phyloP scores from a whole-genome alignment of 2,329 filamentous ascomycete genomes.

The Septoria linicola region DNA sequence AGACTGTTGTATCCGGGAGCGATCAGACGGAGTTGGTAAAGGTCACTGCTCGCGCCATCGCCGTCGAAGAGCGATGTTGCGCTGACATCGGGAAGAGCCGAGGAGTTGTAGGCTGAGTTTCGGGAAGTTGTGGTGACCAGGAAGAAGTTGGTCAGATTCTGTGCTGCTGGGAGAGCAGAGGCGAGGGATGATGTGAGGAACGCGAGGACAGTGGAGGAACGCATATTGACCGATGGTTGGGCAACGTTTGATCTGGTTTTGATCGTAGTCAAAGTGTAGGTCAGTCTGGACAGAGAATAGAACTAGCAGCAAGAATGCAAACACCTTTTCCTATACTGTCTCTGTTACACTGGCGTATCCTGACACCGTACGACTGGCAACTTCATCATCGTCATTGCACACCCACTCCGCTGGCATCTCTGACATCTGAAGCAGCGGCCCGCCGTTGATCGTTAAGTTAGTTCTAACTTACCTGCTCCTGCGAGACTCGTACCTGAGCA shows the following conservation, averaged over 20 bases:
- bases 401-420: too few relatives aligned
- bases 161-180: slow-evolving; percentile 4
- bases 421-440: too few relatives aligned
- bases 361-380: not conserved
- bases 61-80: slow-evolving; percentile 44
- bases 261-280: not conserved
- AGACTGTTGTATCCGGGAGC: slow-evolving; percentile 42
- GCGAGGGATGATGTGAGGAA: slow-evolving; percentile 18
- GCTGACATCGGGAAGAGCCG: slow-evolving; percentile 38
- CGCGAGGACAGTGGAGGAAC: slow-evolving; percentile 7
- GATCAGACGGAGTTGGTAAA: slow-evolving; percentile 42
- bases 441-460: not conserved
- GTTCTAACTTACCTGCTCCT: slow-evolving; percentile 1
- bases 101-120: slow-evolving; percentile 31
- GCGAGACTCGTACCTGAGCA: not conserved
- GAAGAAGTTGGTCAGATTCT: slow-evolving; percentile 36
- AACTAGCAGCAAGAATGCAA: not conserved
- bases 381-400: not conserved
- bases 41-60: slow-evolving; percentile 33
- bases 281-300: not conserved
- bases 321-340: not conserved
- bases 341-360: not conserved
- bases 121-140: slow-evolving; percentile 43
- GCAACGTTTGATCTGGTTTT: not conserved
- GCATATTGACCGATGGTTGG: slow-evolving; percentile 12